Base-by-base conservation (phyloP, 2,329 filamentous ascomycete species). In the Dichotomopilus funicola region DNA sequence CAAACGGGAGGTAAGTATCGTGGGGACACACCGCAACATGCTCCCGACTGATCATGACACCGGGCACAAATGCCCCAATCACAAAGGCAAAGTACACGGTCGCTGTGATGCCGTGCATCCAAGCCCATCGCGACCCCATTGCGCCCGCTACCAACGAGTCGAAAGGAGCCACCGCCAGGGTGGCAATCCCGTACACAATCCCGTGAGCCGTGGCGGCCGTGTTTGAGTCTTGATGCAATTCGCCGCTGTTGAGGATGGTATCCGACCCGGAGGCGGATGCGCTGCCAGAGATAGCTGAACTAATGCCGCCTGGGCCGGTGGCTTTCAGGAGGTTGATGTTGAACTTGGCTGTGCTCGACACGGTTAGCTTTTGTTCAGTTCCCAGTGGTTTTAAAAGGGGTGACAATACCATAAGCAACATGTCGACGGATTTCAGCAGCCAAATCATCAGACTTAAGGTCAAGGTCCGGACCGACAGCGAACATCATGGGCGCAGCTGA, bases 11-110 rank as follows among this genome's bases (percentile, higher is more conserved):
- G 3, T 12, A 5, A 12, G 47, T 27, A 5, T 5, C 27, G 13
- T 31, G 1, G 10, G 3, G 36, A 54, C 59, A 34, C 50, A 63
- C 61, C 53, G 46, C 33, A 9, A 65, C 45, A 48, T 63, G 60
- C 50, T 63, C 47, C 52, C 52, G 36, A 36, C 61, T 63, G 12
- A 63, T 48, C 10, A 59, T 3, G 34, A 67, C 49, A 1, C 65
- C 65, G 2, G 61, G 60, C 1, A 63, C 62, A 48, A 67, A 50
- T 2, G 60, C 65, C 2, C 61, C 63, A 0, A 67, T 19, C 3
- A 63, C 56, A 53, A 65, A 53, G 31, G 46, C 51, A 31, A 64
- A 54, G n/a, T 64, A 62, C 12, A 58, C 33, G 10, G 33, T 53
- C 44, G 59, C 57, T 6, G 57, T 57, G 7, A 63, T 8, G 2